phyloP scores from a whole-genome alignment of 306 rosid genomes.

The Ammopiptanthus mongolicus region DNA sequence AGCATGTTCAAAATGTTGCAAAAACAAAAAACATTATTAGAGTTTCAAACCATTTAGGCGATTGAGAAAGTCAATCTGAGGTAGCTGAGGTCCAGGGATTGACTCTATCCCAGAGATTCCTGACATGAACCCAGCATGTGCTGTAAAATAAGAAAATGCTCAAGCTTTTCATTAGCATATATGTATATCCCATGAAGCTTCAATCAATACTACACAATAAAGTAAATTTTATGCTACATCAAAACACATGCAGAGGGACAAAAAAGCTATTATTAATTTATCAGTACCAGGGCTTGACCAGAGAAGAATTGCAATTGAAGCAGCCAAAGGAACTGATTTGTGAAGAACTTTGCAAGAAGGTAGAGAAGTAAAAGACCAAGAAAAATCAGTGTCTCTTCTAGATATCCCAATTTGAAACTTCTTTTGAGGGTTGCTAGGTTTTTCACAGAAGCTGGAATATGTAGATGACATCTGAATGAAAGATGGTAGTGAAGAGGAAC shows the following conservation, averaged over 20 bases:
- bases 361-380: conserved; percentile 28
- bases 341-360: conserved; percentile 32
- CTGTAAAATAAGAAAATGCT: conserved; percentile 39
- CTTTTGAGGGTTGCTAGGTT: conserved; percentile 14
- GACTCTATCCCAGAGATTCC: conserved; percentile 86
- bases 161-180: background rate
- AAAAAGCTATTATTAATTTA: background rate
- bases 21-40: background rate
- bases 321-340: conserved; percentile 66
- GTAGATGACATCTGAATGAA: conserved; percentile 36
- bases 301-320: conserved; percentile 67
- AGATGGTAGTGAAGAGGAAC: conserved; percentile 48
- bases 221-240: background rate
- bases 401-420: conserved; percentile 24
- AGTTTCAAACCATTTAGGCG: conserved; percentile 52
- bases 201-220: background rate
- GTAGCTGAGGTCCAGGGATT: conserved; percentile 83
- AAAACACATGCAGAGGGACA: background rate
- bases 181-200: background rate
- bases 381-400: background rate
- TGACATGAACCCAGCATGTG: conserved; percentile 79
- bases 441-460: conserved; percentile 13
- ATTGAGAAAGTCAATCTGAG: conserved; percentile 73
- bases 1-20: background rate
- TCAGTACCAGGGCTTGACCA: conserved; percentile 65